phyloP scores from a whole-genome alignment of 1,284 basidiomycete genomes.

The Trichosporon ovoides region DNA sequence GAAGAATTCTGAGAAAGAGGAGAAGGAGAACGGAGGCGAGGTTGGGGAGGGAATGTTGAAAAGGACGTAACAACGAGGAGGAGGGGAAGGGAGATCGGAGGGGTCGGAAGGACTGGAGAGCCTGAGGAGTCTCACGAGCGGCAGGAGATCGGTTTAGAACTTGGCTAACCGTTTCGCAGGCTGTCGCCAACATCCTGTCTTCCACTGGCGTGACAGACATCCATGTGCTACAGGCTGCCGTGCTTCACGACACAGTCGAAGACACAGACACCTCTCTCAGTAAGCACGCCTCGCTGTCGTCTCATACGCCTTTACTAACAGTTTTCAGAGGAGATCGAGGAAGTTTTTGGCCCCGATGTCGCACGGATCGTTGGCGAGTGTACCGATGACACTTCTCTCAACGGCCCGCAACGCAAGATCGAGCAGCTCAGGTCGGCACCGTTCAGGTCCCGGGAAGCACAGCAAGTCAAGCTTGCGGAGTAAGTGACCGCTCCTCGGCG shows the following conservation, averaged over 20 bases:
- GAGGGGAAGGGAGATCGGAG: too few species aligned
- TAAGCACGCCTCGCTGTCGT: slow-evolving; percentile 14
- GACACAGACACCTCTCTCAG: slow-evolving; percentile 47
- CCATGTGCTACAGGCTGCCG: slow-evolving; percentile 44
- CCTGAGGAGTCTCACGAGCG: background rate
- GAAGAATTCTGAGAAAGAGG: too few species aligned
- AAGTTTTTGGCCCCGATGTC: slow-evolving; percentile 43
- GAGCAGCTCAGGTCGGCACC: slow-evolving; percentile 47
- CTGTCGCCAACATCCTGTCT: slow-evolving; percentile 45
- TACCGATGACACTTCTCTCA: slow-evolving; percentile 36
- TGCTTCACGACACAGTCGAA: slow-evolving; percentile 51
- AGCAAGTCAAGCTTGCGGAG: slow-evolving; percentile 50
- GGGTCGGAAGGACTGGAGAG: too few species aligned
- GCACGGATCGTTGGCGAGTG: slow-evolving; percentile 48
- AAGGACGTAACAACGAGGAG: too few species aligned
- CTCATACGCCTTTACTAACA: background rate
- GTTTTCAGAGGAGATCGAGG: slow-evolving; percentile 35
- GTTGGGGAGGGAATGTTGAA: too few species aligned
- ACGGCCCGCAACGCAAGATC: slow-evolving; percentile 40
- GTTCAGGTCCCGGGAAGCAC: slow-evolving; percentile 43
- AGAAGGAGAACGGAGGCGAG: too few species aligned
- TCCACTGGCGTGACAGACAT: slow-evolving; percentile 44
- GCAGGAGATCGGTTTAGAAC: background rate
- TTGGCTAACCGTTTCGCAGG: slow-evolving; percentile 21
- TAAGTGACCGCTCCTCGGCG: slow-evolving; percentile 19